Evolutionary conservation across 2,329 filamentous ascomycete species (phyloP), one percentile per base, ranked within the genome.

Genomic region (Pseudonectria buxi): DNA sequence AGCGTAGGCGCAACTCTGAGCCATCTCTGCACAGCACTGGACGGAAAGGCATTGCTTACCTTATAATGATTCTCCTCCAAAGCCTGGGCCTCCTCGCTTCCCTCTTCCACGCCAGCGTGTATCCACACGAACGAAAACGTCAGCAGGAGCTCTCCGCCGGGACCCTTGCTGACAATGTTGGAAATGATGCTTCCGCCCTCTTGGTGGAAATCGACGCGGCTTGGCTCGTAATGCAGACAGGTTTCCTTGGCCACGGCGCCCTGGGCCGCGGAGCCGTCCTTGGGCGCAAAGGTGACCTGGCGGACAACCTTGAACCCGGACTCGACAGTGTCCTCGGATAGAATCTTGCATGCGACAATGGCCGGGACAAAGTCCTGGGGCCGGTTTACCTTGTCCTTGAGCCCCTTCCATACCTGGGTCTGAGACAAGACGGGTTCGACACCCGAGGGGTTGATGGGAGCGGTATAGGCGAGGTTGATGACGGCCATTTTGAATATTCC

Each of bases 351-450:
- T 7, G 40, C 34, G 2, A 44, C 40, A 32, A 65, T 63, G n/a
- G 55, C 52, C 1, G 61, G 53, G 10, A 65, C 57, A 24, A 65
- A 65, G 26, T 63, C 59, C 9, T 62, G 41, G 3, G 61, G 55
- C 4, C 39, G 44, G 2, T 49, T 50, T n/a, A 59, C 58, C 36
- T 64, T 63, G 42, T 54, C 51, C 47, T 57, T 41, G 6, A 65
- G 54, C 2, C 59, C 61, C 2, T 51, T 44, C 59, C 61, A 64
- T 36, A 61, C 43, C 31, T 64, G 61, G 0, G 45, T 14, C 26
- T 49, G 47, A 2, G 51, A 57, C 4, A 65, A 43, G 27, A 40
- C 16, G 0, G 57, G 58, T 10, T 44, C 29, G 10, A 43, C 47
- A n/a, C 51, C 54, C 6, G 43, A 25, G 3, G 58, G 55, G 47